phyloP scores from a whole-genome alignment of 2,329 filamentous ascomycete genomes.

The Talaromyces sp. region DNA sequence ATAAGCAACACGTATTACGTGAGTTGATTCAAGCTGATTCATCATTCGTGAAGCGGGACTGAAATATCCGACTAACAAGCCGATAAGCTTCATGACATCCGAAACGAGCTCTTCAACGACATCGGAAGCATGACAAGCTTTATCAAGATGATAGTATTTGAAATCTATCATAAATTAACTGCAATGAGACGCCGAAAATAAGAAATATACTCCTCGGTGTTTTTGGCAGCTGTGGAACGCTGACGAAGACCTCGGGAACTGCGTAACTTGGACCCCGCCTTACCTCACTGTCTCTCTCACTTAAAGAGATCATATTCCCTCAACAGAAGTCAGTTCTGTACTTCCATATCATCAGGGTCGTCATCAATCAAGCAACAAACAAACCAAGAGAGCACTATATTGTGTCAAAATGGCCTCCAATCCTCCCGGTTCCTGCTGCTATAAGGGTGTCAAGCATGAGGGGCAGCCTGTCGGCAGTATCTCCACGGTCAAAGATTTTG shows the following conservation, averaged over 20 bases:
- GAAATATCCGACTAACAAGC: too few relatives aligned
- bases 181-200: too few relatives aligned
- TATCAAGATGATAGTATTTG: too few relatives aligned
- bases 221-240: background rate
- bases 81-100: too few relatives aligned
- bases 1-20: background rate
- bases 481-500: slow-evolving; percentile 36
- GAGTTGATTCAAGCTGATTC: too few relatives aligned
- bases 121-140: too few relatives aligned
- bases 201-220: background rate
- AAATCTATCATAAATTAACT: too few relatives aligned
- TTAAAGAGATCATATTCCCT: background rate
- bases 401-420: slow-evolving; percentile 6
- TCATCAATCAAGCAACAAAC: background rate
- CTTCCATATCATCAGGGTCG: background rate
- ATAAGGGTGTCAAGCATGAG: slow-evolving; percentile 35
- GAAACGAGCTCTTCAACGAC: too few relatives aligned
- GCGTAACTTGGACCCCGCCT: background rate
- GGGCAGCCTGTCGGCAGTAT: slow-evolving; percentile 37
- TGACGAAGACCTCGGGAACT: background rate
- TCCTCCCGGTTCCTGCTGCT: slow-evolving; percentile 11
- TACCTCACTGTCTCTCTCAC: background rate
- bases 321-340: background rate
- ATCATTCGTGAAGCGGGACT: too few relatives aligned
- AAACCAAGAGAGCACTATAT: background rate